Base-by-base conservation (phyloP, 768 basidiomycete species). In the Omphalotus guepiniiformis region DNA sequence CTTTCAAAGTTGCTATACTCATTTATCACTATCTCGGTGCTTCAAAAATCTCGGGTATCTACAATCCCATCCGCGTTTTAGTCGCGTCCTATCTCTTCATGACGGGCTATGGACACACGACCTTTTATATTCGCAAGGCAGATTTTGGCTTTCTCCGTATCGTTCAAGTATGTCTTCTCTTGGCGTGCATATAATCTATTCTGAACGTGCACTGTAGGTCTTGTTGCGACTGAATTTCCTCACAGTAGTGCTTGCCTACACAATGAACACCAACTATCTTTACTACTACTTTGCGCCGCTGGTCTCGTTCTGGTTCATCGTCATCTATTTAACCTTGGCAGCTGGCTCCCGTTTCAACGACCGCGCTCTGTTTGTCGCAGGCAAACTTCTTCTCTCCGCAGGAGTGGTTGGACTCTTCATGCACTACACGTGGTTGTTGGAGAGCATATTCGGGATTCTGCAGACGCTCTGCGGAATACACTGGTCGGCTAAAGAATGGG, bases 81-180 rank as follows among this genome's bases (percentile, higher is more conserved):
- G 93, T 96, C 18, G 90, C 93, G 12, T 77, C 88, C 2, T 93
- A 93, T 62, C 73, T 93, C 15, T 94, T 93, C 67, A 91, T 94
- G 91, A 88, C 88, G 19, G 93, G 93, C 36, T 96, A 93, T 70
- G 87, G 90, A 15, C 90, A 93, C 59, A 86, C 87, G 8, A 86
- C 78, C 37, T 96, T 83, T 64, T 95, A 93, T 66, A 69, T 93
- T 55, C 88, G 86, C 63, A 94, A 94, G 63, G 87, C 83, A 16
- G 89, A 95, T 63, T 95, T 84, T 66, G 79, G 87, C 3, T 84
- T 89, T 63, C 63, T 75, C 32, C 83, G 93, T 25, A 71, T 94
- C 41, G 82, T 84, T 19, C 84, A 83, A 64, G 84, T 83, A 57
- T 50, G 72, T 61, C n/a, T 4, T 12, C 34, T 22, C 26, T 36